Percentiles rank a stretch among this genome's conserved stretches.
Conservation (phyloP, 305 asterid genomes). For the Nicotiana rustica region DNA sequence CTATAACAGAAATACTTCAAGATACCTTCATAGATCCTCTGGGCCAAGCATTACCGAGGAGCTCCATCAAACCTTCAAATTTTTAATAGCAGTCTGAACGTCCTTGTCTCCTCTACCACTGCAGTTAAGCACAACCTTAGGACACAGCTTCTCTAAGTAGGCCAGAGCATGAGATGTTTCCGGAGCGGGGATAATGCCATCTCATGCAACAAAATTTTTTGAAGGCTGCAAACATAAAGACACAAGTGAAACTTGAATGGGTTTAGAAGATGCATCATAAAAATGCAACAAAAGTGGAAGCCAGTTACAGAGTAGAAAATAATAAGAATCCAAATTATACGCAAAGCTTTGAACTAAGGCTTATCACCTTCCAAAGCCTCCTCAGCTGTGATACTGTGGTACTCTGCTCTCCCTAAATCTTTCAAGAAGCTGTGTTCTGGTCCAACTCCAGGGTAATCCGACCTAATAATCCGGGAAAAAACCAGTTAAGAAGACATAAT, state of each 20-base stretch:
- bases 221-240: slow-evolving; percentile 62
- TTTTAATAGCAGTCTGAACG: slow-evolving; percentile 79
- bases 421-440: slow-evolving; percentile 94
- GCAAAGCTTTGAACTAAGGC: background rate
- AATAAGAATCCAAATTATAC: background rate
- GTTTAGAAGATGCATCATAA: background rate
- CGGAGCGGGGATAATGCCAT: slow-evolving; percentile 91
- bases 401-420: slow-evolving; percentile 87
- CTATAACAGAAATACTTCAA: background rate
- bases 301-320: background rate
- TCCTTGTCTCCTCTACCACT: slow-evolving; percentile 97
- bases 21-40: background rate
- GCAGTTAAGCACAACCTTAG: slow-evolving; percentile 84
- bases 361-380: slow-evolving; percentile 82
- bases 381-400: slow-evolving; percentile 73
- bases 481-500: slow-evolving; percentile 22
- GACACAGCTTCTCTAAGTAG: slow-evolving; percentile 84
- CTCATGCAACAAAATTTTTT: slow-evolving; percentile 73
- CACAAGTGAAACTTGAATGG: background rate
- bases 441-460: slow-evolving; percentile 94
- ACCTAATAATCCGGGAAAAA: slow-evolving; percentile 18
- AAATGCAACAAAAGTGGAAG: background rate
- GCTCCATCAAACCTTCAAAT: slow-evolving; percentile 53
- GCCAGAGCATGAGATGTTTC: slow-evolving; percentile 96
- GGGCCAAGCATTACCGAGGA: background rate